Percentiles rank a stretch among this genome's conserved stretches.
Evolutionary conservation across 495 filamentous ascomycete species (phyloP).

Genomic region (Penicillium flavigenum): DNA sequence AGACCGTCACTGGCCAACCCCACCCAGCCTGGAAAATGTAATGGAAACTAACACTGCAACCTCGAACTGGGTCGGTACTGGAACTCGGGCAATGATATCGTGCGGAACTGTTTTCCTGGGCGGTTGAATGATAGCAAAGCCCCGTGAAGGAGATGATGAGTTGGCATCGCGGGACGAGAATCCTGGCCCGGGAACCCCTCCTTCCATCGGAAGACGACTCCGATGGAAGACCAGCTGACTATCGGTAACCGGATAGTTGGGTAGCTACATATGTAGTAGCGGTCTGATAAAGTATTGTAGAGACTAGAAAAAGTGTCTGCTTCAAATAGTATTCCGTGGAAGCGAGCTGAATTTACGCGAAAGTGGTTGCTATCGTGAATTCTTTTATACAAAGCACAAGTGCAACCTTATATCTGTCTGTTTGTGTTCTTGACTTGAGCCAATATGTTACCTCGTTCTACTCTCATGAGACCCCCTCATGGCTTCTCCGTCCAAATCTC

Average conservation of each 20-base stretch:
- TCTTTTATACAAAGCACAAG: background rate
- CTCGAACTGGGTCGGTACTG: slow-evolving; percentile 5
- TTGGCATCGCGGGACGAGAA: slow-evolving; percentile 8
- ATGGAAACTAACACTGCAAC: background rate
- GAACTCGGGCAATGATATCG: background rate
- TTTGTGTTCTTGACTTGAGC: background rate
- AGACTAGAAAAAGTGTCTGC: no score
- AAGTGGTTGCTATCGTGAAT: background rate
- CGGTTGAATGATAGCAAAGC: background rate
- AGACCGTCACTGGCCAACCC: background rate
- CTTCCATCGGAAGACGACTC: slow-evolving; percentile 24
- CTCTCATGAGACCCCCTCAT: background rate
- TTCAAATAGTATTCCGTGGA: background rate
- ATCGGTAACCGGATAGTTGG: slow-evolving; percentile 2
- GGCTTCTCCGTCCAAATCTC: background rate
- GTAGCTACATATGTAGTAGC: background rate
- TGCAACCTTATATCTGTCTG: background rate
- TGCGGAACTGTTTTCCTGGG: background rate
- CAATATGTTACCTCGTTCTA: slow-evolving; percentile 18
- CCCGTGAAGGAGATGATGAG: slow-evolving; percentile 1
- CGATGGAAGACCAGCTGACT: slow-evolving; percentile 22
- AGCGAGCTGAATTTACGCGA: background rate
- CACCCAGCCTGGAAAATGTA: background rate
- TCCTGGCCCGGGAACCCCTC: slow-evolving; percentile 17
- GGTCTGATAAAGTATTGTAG: background rate